Base-by-base conservation (phyloP, 192 early-diverging fungal genomes). In the Cetraspora pellucida region DNA sequence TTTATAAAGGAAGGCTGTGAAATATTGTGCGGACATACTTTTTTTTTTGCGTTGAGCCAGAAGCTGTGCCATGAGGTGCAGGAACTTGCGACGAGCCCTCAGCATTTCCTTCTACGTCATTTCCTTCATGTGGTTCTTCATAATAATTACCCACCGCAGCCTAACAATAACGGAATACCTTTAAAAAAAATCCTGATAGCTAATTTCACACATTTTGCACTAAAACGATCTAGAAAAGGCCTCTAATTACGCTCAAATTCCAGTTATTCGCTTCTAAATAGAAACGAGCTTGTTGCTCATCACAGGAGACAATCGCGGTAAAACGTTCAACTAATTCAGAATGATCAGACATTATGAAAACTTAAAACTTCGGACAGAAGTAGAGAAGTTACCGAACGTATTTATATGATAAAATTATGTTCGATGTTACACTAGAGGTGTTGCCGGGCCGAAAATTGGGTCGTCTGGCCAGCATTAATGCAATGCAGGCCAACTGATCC, bases 191-290 rank as follows among this genome's bases (percentile, higher is more conserved):
- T 37, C 37, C 0, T 37, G 37, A 37, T 37, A 6, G 3, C 37
- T 37, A 37, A 37, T 7, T 37, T 37, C 7, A n/a, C n/a, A n/a
- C n/a, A n/a, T n/a, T n/a, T n/a, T n/a, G n/a, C n/a, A 37, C 37
- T 37, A 37, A 37, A 7, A 23, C 25, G 52, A 28, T 21, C 27
- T 5, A 58, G n/a, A 54, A 25, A 73, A 57, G 54, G 27, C 8
- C 55, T 19, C 7, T 37, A 37, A 37, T 37, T 89, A 92, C 91
- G 69, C 92, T 84, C 43, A 95, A 67, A 83, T 95, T 87, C 94
- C 94, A 94, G 65, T 91, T 90, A 82, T 87, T 89, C 25, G 89
- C 90, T 78, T 92, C 91, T 10, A 94, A 83, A 66, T 88, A 93
- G 80, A 94, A 94, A 37, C 84, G 79, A 13, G 92, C 92, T 80